Percentiles rank a stretch among this genome's conserved stretches.
Evolutionary conservation across 2,329 filamentous ascomycete species (phyloP).

Genomic region (Aquanectria penicillioides): DNA sequence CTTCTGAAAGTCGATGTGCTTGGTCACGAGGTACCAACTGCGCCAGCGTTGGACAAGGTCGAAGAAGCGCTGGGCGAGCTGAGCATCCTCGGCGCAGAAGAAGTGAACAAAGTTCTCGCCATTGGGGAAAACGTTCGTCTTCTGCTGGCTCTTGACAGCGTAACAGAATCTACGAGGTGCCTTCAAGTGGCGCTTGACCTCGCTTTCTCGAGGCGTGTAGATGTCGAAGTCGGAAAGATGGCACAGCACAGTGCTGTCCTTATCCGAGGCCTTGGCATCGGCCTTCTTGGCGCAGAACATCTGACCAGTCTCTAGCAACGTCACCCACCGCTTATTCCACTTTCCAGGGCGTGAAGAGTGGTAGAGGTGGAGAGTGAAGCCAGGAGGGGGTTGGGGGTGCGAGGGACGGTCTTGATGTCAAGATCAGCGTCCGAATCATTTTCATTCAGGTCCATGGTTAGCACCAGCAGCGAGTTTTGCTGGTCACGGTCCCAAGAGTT

Average conservation of each 20-base stretch:
- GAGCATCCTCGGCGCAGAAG: constrained; percentile 81
- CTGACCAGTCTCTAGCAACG: constrained; percentile 79
- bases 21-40: constrained; percentile 89
- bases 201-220: constrained; percentile 77
- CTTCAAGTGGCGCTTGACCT: constrained; percentile 76
- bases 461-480: constrained; percentile 78
- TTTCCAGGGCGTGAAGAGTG: constrained; percentile 85
- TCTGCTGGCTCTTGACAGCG: constrained; percentile 92
- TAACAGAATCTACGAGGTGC: constrained; percentile 88
- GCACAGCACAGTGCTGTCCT: constrained; percentile 77
- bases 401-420: constrained; percentile 71
- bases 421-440: constrained; percentile 67
- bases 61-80: constrained; percentile 75
- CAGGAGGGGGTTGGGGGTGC: constrained; percentile 67
- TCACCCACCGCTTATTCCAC: constrained; percentile 88
- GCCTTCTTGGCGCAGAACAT: constrained; percentile 75
- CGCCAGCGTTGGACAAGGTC: constrained; percentile 81
- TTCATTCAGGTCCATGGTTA: constrained; percentile 66
- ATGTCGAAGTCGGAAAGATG: constrained; percentile 94
- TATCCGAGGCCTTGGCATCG: constrained; percentile 66
- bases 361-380: constrained; percentile 77
- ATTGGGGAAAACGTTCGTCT: constrained; percentile 82
- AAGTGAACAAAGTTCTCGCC: constrained; percentile 92
- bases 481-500: constrained; percentile 91
- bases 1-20: constrained; percentile 63